Evolutionary conservation across 2,329 filamentous ascomycete genomes (phyloP).

Genomic region (Chaetothyriales sp.): DNA sequence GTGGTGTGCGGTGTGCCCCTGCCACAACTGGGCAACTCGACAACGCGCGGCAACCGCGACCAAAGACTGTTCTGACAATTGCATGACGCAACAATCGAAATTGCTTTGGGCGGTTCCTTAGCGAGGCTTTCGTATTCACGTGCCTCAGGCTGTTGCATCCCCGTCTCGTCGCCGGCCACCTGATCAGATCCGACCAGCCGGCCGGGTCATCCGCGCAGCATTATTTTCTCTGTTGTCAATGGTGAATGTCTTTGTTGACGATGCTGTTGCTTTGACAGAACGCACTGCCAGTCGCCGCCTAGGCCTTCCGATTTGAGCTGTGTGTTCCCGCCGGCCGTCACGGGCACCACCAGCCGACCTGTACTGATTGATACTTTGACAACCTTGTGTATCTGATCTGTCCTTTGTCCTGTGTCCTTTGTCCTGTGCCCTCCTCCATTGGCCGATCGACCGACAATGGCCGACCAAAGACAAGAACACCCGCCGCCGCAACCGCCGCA

Average conservation of each 20-base stretch:
- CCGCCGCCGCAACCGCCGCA: neutral
- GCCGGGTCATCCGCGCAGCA: neutral
- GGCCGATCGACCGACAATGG: neutral
- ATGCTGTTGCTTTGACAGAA: neutral
- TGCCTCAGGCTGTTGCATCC: neutral
- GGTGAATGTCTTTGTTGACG: neutral
- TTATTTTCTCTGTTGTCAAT: neutral
- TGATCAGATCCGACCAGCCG: neutral
- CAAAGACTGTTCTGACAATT: too few relatives aligned
- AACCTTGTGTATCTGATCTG: neutral
- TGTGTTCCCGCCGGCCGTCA: neutral
- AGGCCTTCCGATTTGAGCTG: neutral
- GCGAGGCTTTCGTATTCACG: neutral
- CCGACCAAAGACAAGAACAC: neutral
- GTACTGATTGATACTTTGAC: neutral
- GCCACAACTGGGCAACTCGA: too few relatives aligned
- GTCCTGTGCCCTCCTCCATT: neutral
- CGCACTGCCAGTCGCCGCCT: neutral
- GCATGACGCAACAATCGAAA: too few relatives aligned
- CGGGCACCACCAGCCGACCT: neutral
- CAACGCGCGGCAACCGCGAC: too few relatives aligned
- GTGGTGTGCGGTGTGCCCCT: too few relatives aligned
- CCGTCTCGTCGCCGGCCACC: neutral
- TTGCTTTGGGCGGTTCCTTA: neutral
- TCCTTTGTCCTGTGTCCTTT: too few relatives aligned